Conservation (phyloP, 805 yeast genomes). For the Saccharomycodes ludwigii region DNA sequence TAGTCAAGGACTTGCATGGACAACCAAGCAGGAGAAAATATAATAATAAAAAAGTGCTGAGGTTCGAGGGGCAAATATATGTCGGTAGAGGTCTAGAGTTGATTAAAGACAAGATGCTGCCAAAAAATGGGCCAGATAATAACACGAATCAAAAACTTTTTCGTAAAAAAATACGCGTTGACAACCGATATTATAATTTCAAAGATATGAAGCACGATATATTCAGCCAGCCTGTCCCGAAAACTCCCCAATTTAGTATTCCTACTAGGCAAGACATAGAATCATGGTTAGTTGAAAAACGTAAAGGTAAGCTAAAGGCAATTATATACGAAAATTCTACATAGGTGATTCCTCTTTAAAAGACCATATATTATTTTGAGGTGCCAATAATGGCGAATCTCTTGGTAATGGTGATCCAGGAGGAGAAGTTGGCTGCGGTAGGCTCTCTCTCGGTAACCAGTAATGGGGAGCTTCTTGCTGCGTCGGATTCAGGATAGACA, state of each 20-base stretch:
- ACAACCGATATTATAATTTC: conserved; percentile 32
- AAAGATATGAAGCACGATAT: conserved; percentile 18
- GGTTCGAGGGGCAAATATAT: conserved; percentile 48
- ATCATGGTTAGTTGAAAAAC: conserved; percentile 31
- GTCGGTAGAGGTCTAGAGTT: conserved; percentile 78
- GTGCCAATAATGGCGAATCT: too few relatives aligned
- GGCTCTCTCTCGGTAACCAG: too few relatives aligned
- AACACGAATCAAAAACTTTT: conserved; percentile 12
- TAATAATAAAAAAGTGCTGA: conserved; percentile 11
- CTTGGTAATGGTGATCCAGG: too few relatives aligned
- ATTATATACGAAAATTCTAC: too few relatives aligned
- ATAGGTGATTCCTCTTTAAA: too few relatives aligned
- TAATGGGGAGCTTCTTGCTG: too few relatives aligned
- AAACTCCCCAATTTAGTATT: conserved; percentile 1
- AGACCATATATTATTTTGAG: too few relatives aligned
- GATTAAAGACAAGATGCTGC: conserved; percentile 11
- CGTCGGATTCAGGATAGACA: too few relatives aligned
- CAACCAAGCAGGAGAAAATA: conserved; percentile 7
- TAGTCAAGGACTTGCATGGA: conserved; percentile 54
- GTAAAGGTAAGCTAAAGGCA: conserved; percentile 31
- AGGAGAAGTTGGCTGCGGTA: too few relatives aligned
- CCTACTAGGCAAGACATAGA: conserved; percentile 32
- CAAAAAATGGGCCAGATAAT: conserved; percentile 9
- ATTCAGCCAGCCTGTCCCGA: not conserved
- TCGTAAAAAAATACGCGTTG: conserved; percentile 19